These are phyloP conservation scores for Fusarium concolor DNA, from an alignment of 2,329 filamentous ascomycete genomes.

Conservation along the genomic window DNA sequence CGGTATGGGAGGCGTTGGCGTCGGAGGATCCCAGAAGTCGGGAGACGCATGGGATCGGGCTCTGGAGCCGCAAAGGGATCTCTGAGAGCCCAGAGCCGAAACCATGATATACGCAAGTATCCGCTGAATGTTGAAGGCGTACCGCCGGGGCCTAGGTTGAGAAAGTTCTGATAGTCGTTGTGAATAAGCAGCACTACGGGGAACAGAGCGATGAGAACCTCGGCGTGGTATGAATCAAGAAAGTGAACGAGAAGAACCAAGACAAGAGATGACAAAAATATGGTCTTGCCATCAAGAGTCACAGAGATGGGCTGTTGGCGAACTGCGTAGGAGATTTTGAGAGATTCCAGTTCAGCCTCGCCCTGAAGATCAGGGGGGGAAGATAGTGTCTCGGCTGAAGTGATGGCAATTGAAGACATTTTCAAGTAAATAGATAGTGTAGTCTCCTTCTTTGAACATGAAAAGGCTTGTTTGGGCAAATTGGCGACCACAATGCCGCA, in stretches of 20 bases:
- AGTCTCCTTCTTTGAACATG: background rate
- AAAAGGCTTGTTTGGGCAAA: background rate
- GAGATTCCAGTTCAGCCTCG: slow-evolving; percentile 38
- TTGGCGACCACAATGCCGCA: slow-evolving; percentile 33
- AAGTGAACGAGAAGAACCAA: slow-evolving; percentile 66
- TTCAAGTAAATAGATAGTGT: background rate
- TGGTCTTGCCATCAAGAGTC: slow-evolving; percentile 63
- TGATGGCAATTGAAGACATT: slow-evolving; percentile 47
- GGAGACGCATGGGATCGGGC: slow-evolving; percentile 62
- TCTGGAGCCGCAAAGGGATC: slow-evolving; percentile 74
- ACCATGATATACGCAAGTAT: slow-evolving; percentile 78
- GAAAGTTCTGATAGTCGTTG: slow-evolving; percentile 80
- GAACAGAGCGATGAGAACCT: slow-evolving; percentile 62
- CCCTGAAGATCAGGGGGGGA: slow-evolving; percentile 35
- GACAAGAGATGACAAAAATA: slow-evolving; percentile 58
- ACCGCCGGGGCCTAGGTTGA: slow-evolving; percentile 82
- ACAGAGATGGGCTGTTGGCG: slow-evolving; percentile 64
- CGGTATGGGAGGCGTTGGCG: slow-evolving; percentile 67
- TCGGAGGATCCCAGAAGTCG: slow-evolving; percentile 69
- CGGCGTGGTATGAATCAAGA: slow-evolving; percentile 60
- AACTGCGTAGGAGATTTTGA: slow-evolving; percentile 38
- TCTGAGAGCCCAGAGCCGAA: slow-evolving; percentile 77
- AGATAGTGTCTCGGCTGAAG: slow-evolving; percentile 44
- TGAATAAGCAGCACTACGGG: slow-evolving; percentile 66
- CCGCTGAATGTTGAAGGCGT: slow-evolving; percentile 79